These are phyloP conservation scores for Hylodesmum podocarpum DNA, from an alignment of 306 rosid species.

Conservation along the genomic window DNA sequence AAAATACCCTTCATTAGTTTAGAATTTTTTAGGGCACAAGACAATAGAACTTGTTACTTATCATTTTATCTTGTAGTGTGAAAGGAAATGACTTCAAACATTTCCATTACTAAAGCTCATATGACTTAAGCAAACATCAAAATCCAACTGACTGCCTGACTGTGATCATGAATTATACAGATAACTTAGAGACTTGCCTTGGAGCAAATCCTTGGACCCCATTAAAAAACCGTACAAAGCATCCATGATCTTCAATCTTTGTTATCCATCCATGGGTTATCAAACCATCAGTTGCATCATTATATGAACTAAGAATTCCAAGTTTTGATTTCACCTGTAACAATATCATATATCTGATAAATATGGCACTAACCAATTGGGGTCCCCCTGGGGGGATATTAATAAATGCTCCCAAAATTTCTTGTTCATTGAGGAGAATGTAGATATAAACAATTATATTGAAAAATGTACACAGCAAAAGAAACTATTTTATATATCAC, in stretches of 20 bases:
- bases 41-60: neutral
- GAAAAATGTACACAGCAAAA: neutral
- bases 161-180: neutral
- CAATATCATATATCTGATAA: constrained; percentile 13
- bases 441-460: neutral
- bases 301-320: constrained; percentile 72
- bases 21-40: neutral
- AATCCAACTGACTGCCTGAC: neutral
- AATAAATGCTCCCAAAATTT: neutral
- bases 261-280: constrained; percentile 97
- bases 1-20: neutral
- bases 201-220: constrained; percentile 96
- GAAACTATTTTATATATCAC: neutral
- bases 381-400: neutral
- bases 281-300: constrained; percentile 76
- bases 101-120: neutral
- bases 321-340: constrained; percentile 86
- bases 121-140: neutral
- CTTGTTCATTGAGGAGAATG: neutral
- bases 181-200: constrained; percentile 56
- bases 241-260: constrained; percentile 86
- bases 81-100: neutral
- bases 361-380: neutral
- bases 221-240: constrained; percentile 87
- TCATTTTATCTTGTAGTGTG: neutral